Evolutionary conservation across 1,284 basidiomycete genomes (phyloP).

Genomic region (Puccinia brachypodii): DNA sequence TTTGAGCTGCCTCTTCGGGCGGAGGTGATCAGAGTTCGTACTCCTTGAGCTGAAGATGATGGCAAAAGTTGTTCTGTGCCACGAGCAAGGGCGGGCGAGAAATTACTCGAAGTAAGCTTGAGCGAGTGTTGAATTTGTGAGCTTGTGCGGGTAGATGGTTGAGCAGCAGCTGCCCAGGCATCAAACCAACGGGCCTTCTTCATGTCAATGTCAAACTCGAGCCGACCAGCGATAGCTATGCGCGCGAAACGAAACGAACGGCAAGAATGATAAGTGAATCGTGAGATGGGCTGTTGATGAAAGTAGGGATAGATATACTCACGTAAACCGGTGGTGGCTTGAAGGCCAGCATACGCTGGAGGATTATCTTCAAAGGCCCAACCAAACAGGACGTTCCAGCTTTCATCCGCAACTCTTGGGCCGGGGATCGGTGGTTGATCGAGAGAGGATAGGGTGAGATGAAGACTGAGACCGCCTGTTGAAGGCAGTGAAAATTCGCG

Average conservation of each 20-base stretch:
- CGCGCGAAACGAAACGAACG: background rate
- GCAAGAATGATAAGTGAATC: background rate
- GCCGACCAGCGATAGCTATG: conserved; percentile 65
- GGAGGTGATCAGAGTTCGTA: conserved; percentile 8
- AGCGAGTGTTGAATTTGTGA: background rate
- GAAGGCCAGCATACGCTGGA: conserved; percentile 50
- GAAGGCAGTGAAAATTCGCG: conserved; percentile 76
- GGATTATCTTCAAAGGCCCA: conserved; percentile 59
- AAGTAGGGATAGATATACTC: background rate
- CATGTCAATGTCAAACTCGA: conserved; percentile 76
- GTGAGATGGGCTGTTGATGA: background rate
- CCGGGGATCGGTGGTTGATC: conserved; percentile 63
- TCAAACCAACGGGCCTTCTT: conserved; percentile 71
- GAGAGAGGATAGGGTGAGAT: conserved; percentile 58
- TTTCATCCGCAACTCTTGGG: conserved; percentile 73
- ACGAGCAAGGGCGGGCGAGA: background rate
- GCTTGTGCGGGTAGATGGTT: conserved; percentile 19
- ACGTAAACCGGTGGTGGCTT: background rate
- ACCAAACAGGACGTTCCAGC: conserved; percentile 65
- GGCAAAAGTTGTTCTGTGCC: background rate
- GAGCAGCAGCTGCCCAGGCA: conserved; percentile 61
- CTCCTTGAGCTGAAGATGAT: background rate
- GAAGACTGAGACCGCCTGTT: conserved; percentile 69
- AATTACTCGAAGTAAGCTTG: background rate
- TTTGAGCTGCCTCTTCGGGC: conserved; percentile 1